Conservation (phyloP, 2,329 filamentous ascomycete species). For the Aulographum hederae region DNA sequence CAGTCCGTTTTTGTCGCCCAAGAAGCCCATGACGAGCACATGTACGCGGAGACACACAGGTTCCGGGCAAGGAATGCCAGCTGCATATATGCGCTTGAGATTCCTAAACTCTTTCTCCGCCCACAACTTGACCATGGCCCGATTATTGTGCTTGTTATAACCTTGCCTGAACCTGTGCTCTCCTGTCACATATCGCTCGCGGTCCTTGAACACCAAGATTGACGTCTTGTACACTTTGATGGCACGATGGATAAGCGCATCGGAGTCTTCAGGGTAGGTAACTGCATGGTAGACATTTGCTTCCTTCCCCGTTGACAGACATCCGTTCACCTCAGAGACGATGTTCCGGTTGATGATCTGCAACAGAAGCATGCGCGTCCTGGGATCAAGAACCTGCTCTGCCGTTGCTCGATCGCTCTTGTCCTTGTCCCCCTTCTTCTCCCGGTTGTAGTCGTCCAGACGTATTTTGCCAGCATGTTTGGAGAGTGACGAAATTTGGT, state of each 20-base stretch:
- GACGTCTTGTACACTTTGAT: constrained; percentile 99
- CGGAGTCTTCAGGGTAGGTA: constrained; percentile 33
- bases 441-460: constrained; percentile 34
- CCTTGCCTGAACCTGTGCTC: constrained; percentile 83
- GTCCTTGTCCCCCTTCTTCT: constrained; percentile 30
- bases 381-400: constrained; percentile 85
- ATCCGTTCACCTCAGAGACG: constrained; percentile 83
- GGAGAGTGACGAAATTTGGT: constrained; percentile 70
- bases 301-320: constrained; percentile 92
- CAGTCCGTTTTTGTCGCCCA: constrained; percentile 74
- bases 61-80: constrained; percentile 80
- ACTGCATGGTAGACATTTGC: constrained; percentile 94
- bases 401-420: constrained; percentile 85
- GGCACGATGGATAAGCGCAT: constrained; percentile 52
- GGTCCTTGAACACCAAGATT: constrained; percentile 94
- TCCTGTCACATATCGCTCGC: constrained; percentile 86
- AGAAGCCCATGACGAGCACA: constrained; percentile 84
- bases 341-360: constrained; percentile 90
- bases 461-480: constrained; percentile 75
- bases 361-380: constrained; percentile 85
- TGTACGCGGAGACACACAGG: constrained; percentile 82
- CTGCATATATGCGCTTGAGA: constrained; percentile 61
- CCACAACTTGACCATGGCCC: constrained; percentile 97
- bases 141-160: constrained; percentile 85
- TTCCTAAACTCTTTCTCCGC: constrained; percentile 94